Evolutionary conservation across 495 filamentous ascomycete species (phyloP).

Genomic region (Aspergillus avenaceus): DNA sequence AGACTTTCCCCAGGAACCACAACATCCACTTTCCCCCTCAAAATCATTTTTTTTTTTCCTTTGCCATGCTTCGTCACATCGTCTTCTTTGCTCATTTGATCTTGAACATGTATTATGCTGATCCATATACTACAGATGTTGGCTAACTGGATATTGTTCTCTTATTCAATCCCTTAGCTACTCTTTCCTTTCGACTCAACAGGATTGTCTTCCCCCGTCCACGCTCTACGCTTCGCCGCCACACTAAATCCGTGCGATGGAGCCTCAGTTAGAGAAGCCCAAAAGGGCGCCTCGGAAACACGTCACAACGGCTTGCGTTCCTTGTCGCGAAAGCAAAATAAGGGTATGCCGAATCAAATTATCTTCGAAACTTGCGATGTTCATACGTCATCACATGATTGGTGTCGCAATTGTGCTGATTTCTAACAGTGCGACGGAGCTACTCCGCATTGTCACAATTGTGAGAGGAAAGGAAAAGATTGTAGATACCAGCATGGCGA

Average conservation of each 20-base stretch:
- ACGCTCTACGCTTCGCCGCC: conserved; percentile 1
- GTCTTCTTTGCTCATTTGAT: not conserved
- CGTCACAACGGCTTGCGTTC: conserved; percentile 46
- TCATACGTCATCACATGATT: not conserved
- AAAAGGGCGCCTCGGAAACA: conserved; percentile 40
- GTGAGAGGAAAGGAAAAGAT: conserved; percentile 41
- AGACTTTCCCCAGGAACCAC: conserved; percentile 2
- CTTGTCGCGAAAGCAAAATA: conserved; percentile 49
- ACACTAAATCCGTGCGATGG: conserved; percentile 15
- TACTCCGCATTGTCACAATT: conserved; percentile 44
- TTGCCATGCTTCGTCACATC: not conserved
- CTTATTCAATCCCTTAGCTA: not conserved
- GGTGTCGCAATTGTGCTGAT: not conserved
- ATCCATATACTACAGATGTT: conserved; percentile 13
- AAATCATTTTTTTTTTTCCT: not conserved
- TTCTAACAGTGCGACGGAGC: conserved; percentile 40
- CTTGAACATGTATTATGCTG: conserved; percentile 9
- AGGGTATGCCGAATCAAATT: conserved; percentile 24
- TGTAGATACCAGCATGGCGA: conserved; percentile 48
- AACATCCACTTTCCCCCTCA: not conserved
- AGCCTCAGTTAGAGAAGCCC: conserved; percentile 28
- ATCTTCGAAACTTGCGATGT: not conserved
- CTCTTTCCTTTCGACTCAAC: not conserved
- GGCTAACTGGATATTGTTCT: conserved; percentile 10
- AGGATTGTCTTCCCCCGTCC: not conserved